Percentiles rank a stretch among this genome's conserved stretches.
phyloP scores from a whole-genome alignment of 495 filamentous ascomycete genomes.

The Penicillium subrubescens region DNA sequence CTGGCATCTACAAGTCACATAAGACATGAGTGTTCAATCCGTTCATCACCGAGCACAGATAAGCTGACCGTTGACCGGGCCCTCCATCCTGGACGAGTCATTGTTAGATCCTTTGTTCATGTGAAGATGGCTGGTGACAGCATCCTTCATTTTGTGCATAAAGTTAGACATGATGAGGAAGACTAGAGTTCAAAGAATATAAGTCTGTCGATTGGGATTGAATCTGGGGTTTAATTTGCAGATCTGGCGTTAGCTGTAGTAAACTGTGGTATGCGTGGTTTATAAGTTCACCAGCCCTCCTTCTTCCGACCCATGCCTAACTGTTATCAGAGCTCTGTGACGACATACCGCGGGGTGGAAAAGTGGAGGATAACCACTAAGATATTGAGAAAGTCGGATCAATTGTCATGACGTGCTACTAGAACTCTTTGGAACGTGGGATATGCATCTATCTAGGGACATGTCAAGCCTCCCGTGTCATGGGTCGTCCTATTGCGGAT shows the following conservation, averaged over 20 bases:
- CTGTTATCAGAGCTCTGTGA: slow-evolving; percentile 14
- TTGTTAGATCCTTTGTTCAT: slow-evolving; percentile 45
- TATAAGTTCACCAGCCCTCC: neutral
- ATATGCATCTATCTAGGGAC: neutral
- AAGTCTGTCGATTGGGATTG: neutral
- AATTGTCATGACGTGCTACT: slow-evolving; percentile 29
- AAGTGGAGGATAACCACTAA: slow-evolving; percentile 2
- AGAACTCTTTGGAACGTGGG: slow-evolving; percentile 1
- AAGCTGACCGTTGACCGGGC: slow-evolving; percentile 33
- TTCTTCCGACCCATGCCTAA: neutral
- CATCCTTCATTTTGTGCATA: slow-evolving; percentile 75
- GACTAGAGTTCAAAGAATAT: neutral
- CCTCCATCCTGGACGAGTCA: slow-evolving; percentile 36
- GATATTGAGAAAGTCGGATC: neutral
- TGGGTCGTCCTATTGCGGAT: slow-evolving; percentile 24
- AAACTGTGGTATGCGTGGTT: neutral
- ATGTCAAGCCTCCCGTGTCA: slow-evolving; percentile 18
- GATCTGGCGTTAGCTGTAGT: neutral
- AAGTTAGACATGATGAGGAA: slow-evolving; percentile 62
- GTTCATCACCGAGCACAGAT: neutral
- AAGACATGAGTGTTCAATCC: slow-evolving; percentile 48
- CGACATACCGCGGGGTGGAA: slow-evolving; percentile 22
- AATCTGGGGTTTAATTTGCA: neutral
- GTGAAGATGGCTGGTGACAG: slow-evolving; percentile 47
- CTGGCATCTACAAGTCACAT: slow-evolving; percentile 32